A percentile compares a stretch with the other conserved stretches of the same genome.
Evolutionary conservation across 495 filamentous ascomycete genomes (phyloP).

Genomic region (Trichoderma virens): DNA sequence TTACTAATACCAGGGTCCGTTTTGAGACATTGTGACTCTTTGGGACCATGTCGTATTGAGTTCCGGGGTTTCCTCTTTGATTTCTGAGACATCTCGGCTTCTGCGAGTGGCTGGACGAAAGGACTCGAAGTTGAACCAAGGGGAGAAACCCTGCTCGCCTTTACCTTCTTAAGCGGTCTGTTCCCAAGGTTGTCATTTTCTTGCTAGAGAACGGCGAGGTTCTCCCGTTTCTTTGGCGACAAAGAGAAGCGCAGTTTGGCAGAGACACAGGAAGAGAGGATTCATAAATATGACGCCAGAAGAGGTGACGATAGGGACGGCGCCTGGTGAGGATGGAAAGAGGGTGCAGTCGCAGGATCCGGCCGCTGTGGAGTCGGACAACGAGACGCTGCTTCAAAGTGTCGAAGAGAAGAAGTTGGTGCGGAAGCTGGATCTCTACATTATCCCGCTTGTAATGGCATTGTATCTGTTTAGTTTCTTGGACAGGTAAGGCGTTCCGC

Average conservation of each 20-base stretch:
- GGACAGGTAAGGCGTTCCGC: slow-evolving; percentile 22
- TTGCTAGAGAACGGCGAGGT: neutral
- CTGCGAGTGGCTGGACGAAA: neutral
- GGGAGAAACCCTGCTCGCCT: neutral
- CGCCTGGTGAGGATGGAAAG: neutral
- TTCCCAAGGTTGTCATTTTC: neutral
- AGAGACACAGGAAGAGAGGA: neutral
- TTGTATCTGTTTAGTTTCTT: slow-evolving; percentile 36
- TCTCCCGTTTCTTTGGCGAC: neutral
- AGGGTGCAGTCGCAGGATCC: neutral
- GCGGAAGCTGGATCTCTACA: slow-evolving; percentile 29
- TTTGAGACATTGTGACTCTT: neutral
- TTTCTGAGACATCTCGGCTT: neutral
- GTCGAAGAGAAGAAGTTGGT: slow-evolving; percentile 25
- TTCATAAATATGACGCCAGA: neutral
- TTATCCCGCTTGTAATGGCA: slow-evolving; percentile 33
- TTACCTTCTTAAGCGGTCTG: neutral
- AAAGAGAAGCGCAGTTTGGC: neutral
- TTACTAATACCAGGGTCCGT: neutral
- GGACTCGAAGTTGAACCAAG: neutral
- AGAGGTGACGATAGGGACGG: neutral
- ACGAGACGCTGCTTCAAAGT: neutral
- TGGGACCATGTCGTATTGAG: neutral
- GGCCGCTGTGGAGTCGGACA: neutral
- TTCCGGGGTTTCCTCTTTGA: neutral